Evolutionary conservation across 441 rosid genomes (phyloP), one percentile per base, ranked within the genome.

Genomic region (Bocquillonia castaneifolia): DNA sequence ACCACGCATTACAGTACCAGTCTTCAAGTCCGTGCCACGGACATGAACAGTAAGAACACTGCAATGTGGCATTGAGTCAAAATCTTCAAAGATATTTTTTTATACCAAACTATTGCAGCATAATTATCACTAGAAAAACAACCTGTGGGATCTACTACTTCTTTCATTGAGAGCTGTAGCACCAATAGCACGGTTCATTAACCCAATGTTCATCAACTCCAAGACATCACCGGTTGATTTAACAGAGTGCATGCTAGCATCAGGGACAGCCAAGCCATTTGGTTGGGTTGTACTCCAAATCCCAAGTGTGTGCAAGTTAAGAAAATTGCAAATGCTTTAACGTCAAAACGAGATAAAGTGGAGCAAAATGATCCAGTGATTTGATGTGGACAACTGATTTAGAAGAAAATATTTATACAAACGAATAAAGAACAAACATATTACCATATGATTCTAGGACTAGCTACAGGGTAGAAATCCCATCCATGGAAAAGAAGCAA

Each of bases 271-370:
- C 53, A 78, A 62, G 28, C 81, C 79, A 61, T 78, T 78, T 72
- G 79, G 79, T 59, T 72, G 81, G 67, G 81, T 62, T 14, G 72
- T 75, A 66, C 48, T 78, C 79, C 81, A 78, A 74, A 78, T 78
- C 81, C 79, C 81, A 34, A 78, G 81, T 47, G 79, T 78, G 72
- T 68, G 81, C 78, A 71, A 74, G 81, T 78, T 60, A 78, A 72
- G 65, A 69, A 66, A 67, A 45, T 44, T 28, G 36, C 62, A 51
- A 12, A 23, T 29, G 20, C 1, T 17, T 39, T 48, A 45, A 23
- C 50, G 62, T 14, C 9, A 76, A 72, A 58, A 52, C 52, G 29
- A 58, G 50, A 64, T 61, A 22, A 44, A 17, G 5, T 12, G 15
- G 15, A 51, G 48, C 31, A 44, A 26, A 15, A 66, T 22, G 34